Percentiles rank a stretch among this genome's conserved stretches.
These are phyloP conservation scores for Irpex sp. DNA, from an alignment of 1,284 basidiomycete species.

Conservation along the genomic window DNA sequence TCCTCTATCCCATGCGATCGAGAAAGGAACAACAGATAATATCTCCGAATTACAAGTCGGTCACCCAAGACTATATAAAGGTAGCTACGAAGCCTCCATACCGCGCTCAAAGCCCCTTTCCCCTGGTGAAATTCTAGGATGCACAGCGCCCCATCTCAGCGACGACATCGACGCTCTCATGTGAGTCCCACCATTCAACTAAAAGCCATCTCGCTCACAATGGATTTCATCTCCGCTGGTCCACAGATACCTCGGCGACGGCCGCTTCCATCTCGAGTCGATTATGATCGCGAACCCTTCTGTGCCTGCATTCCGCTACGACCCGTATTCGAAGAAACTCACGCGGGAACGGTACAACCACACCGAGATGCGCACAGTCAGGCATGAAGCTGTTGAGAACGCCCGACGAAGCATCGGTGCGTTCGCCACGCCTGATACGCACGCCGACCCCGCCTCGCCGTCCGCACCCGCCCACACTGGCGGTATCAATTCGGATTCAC, in stretches of 20 bases:
- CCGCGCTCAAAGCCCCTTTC: conserved; percentile 92
- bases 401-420: conserved; percentile 61
- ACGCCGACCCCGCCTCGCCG: conserved; percentile 1
- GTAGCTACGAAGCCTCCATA: conserved; percentile 74
- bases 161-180: conserved; percentile 84
- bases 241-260: conserved; percentile 90
- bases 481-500: conserved; percentile 14
- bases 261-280: conserved; percentile 95
- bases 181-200: conserved; percentile 40
- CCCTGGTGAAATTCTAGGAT: conserved; percentile 95
- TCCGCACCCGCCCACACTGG: not conserved
- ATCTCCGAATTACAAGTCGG: conserved; percentile 12
- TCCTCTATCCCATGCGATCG: conserved; percentile 15
- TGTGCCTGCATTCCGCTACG: conserved; percentile 97
- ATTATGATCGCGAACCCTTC: conserved; percentile 99
- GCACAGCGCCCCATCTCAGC: conserved; percentile 83
- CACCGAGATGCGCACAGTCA: conserved; percentile 73
- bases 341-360: conserved; percentile 93
- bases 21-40: conserved; percentile 22
- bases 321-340: conserved; percentile 97
- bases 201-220: not conserved
- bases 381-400: conserved; percentile 72
- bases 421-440: conserved; percentile 18
- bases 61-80: conserved; percentile 40
- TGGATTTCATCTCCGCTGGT: conserved; percentile 5